Base-by-base conservation (phyloP, 352 stramenopile species). In the Globisporangium middletonii region DNA sequence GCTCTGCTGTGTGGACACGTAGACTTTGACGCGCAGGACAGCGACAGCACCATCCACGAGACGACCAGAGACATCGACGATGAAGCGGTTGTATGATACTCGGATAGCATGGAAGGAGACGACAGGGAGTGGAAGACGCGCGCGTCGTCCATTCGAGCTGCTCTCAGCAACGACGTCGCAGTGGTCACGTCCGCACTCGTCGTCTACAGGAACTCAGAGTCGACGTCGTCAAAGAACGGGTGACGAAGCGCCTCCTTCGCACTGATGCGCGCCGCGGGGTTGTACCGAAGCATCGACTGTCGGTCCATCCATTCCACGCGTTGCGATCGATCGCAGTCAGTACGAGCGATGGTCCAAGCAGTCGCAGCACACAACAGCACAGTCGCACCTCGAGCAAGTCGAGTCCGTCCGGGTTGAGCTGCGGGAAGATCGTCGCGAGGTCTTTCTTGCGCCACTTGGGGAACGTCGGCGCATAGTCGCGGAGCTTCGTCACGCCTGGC, bases 401-500 rank as follows among this genome's bases (percentile, higher is more conserved):
- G 13, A 92, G 59, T 35, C 81, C 84, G 35, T 69, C 64, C 18
- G 63, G 50, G 33, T 87, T 76, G 30, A 94, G 67, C 51, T 77
- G 69, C 27, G 81, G 77, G 65, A 94, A 90, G 15, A 77, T 56
- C 18, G 82, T 66, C 48, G 55, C 60, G 51, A 96, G 81, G 18
- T 85, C 68, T 62, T 94, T 88, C 63, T 92, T 92, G 48, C 86
- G 89, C 97, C 97, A 99, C 55, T 97, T 97, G 6, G 97, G 97
- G 69, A 99, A 99, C 18, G 82, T 92, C 27, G 79, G 63, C 18
- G 82, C 82, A 79, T 98, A 99, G 77, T 99, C 97, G 42, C 92
- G 95, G 11, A 99, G 75, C 30, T 94, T 79, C 12, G 95, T 98
- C 2, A 99, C 95, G 50, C 96, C 96, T 5, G 94, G 94, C 97